Percentiles rank a stretch among this genome's conserved stretches.
phyloP scores from a whole-genome alignment of 768 basidiomycete genomes.

The Xanthoconium stramineum region DNA sequence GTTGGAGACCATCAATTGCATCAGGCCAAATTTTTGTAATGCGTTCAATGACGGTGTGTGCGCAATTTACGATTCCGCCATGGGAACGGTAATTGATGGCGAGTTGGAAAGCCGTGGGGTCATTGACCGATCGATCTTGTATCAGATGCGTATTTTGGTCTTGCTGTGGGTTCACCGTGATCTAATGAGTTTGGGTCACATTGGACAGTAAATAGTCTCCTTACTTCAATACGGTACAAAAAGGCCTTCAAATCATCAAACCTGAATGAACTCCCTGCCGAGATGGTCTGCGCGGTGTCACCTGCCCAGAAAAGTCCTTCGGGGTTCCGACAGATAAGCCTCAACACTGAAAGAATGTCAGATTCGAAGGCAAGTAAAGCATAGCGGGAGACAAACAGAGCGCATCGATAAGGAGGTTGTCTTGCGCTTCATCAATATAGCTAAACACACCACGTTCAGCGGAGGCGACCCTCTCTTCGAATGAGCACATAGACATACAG shows the following conservation, averaged over 20 bases:
- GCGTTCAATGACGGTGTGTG: slow-evolving; percentile 60
- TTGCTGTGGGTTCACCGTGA: slow-evolving; percentile 15
- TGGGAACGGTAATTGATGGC: slow-evolving; percentile 68
- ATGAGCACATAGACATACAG: slow-evolving; percentile 38
- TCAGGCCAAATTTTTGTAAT: slow-evolving; percentile 61
- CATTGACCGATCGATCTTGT: slow-evolving; percentile 12
- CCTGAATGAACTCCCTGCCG: slow-evolving; percentile 66
- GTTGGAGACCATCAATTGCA: slow-evolving; percentile 56
- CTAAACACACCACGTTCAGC: slow-evolving; percentile 21
- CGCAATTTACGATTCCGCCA: slow-evolving; percentile 71
- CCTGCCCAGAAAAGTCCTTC: slow-evolving; percentile 77
- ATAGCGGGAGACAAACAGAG: slow-evolving; percentile 38
- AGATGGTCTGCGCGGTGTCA: slow-evolving; percentile 77
- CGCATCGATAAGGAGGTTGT: slow-evolving; percentile 64
- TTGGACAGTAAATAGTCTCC: not conserved
- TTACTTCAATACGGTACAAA: slow-evolving; percentile 58
- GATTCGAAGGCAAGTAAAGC: not conserved
- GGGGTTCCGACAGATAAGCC: slow-evolving; percentile 59
- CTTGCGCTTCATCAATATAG: slow-evolving; percentile 74
- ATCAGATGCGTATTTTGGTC: slow-evolving; percentile 15
- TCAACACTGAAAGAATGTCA: slow-evolving; percentile 45
- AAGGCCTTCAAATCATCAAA: slow-evolving; percentile 73
- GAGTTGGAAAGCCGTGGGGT: slow-evolving; percentile 51
- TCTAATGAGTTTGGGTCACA: not conserved
- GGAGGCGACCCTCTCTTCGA: not conserved